Conservation (phyloP, 345 rosid species). For the Viola odorata region DNA sequence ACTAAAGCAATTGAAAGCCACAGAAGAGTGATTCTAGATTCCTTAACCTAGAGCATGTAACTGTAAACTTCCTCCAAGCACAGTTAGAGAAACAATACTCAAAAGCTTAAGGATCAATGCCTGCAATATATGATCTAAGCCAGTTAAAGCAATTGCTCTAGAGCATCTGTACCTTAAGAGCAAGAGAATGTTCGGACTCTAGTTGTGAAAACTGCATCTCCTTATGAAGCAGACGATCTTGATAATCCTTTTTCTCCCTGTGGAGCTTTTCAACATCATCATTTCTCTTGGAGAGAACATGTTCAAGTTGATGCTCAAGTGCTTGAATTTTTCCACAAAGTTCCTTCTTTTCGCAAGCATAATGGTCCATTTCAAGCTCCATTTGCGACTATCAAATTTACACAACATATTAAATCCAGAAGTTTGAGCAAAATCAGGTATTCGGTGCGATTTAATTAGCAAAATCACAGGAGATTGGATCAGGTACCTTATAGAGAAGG, state of each 20-base stretch:
- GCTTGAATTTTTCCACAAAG: background rate
- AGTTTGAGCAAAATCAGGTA: background rate
- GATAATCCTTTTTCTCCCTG: slow-evolving; percentile 6
- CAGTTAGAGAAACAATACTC: background rate
- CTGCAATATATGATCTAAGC: background rate
- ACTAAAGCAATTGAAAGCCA: background rate
- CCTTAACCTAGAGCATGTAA: background rate
- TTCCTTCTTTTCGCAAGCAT: slow-evolving; percentile 5
- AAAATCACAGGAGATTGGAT: background rate
- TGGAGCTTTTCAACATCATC: slow-evolving; percentile 2
- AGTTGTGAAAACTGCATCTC: slow-evolving; percentile 7
- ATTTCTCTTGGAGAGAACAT: background rate
- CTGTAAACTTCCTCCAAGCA: background rate
- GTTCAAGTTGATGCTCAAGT: slow-evolving; percentile 6
- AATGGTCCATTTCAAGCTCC: background rate
- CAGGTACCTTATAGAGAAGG: slow-evolving; percentile 7
- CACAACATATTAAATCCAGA: background rate
- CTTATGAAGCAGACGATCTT: slow-evolving; percentile 2
- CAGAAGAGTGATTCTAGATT: background rate
- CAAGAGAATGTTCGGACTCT: background rate
- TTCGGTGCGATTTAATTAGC: background rate
- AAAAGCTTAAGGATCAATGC: background rate
- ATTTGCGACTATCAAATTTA: slow-evolving; percentile 3
- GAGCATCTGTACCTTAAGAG: slow-evolving; percentile 7
- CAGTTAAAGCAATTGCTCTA: too few species aligned